These are phyloP conservation scores for Neolentinus lepideus DNA, from an alignment of 1,284 basidiomycete species.

Conservation along the genomic window DNA sequence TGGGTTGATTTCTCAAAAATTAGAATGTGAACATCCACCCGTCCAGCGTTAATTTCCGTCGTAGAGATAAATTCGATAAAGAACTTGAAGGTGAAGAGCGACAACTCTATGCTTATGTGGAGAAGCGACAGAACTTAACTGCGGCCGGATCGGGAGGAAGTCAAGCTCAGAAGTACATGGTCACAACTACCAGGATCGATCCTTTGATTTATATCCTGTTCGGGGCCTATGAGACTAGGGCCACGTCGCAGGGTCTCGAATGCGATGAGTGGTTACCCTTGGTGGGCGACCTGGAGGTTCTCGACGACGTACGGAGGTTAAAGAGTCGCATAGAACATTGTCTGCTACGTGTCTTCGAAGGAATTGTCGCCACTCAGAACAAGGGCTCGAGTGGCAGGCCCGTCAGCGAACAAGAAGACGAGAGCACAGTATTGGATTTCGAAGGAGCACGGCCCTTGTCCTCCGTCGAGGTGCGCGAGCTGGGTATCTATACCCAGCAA, in stretches of 20 bases:
- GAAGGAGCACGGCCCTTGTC: slow-evolving; percentile 33
- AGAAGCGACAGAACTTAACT: slow-evolving; percentile 79
- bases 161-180: slow-evolving; percentile 54
- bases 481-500: slow-evolving; percentile 68
- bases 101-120: slow-evolving; percentile 79
- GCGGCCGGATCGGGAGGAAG: slow-evolving; percentile 29
- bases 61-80: slow-evolving; percentile 15
- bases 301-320: slow-evolving; percentile 84
- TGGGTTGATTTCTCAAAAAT: slow-evolving; percentile 8
- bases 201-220: slow-evolving; percentile 91
- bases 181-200: slow-evolving; percentile 84
- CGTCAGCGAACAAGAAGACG: slow-evolving; percentile 45
- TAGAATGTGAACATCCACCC: slow-evolving; percentile 77
- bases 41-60: slow-evolving; percentile 81
- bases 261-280: slow-evolving; percentile 93
- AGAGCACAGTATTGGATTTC: slow-evolving; percentile 57
- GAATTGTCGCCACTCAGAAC: slow-evolving; percentile 48
- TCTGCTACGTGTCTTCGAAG: slow-evolving; percentile 90
- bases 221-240: slow-evolving; percentile 75
- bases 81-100: slow-evolving; percentile 19
- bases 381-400: slow-evolving; percentile 23
- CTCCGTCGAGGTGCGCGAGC: slow-evolving; percentile 60
- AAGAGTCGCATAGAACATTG: slow-evolving; percentile 80
- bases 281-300: slow-evolving; percentile 65
- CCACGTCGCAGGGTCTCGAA: slow-evolving; percentile 65